Base-by-base conservation (phyloP, 2,329 filamentous ascomycete species). In the Paraphoma chrysanthemicola region DNA sequence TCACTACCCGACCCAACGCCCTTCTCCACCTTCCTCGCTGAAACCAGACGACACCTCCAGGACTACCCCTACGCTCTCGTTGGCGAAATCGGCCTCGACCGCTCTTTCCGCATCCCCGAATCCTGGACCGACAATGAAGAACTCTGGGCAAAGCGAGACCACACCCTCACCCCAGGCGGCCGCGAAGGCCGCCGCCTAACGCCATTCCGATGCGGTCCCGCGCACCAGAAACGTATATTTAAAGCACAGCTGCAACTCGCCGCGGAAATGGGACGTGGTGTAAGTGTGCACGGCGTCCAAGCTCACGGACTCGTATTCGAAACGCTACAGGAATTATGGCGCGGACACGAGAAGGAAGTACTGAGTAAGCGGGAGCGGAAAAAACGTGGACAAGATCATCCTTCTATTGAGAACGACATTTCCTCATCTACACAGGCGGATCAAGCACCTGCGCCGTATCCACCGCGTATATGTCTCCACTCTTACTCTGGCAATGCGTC, bases 401-500 rank as follows among this genome's bases (percentile, higher is more conserved):
- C 60, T 1, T 54, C 50, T 17, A 59, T 62, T 0, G 57, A 63
- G 14, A 55, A 41, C 8, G 50, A 60, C 9, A 10, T 56, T 12
- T 52, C 56, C 23, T 49, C 56, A 12, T 51, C 46, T 1, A 45
- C 47, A 28, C 28, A 49, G 1, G 33, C 4, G 29, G 45, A 29
- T n/a, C 30, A 51, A 41, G 30, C 39, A n/a, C 50, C 81, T 1
- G 87, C 84, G 57, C 89, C 90, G 0, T 98, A 90, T 66, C 93
- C 95, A 4, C 93, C 93, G 0, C 83, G 93, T 8, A 89, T 98
- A 72, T 99, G 95, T 71, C 86, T 99, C 56, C 95, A 99, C 77
- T 97, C 93, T 0, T 99, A 93, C 77, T 96, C 91, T 46, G 94
- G 92, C 0, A 85, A 89, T 6, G 82, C 86, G 10, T 88, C 95